Evolutionary conservation across 345 rosid species (phyloP), one percentile per base, ranked within the genome.

Genomic region (Eucalyptus pauciflora): DNA sequence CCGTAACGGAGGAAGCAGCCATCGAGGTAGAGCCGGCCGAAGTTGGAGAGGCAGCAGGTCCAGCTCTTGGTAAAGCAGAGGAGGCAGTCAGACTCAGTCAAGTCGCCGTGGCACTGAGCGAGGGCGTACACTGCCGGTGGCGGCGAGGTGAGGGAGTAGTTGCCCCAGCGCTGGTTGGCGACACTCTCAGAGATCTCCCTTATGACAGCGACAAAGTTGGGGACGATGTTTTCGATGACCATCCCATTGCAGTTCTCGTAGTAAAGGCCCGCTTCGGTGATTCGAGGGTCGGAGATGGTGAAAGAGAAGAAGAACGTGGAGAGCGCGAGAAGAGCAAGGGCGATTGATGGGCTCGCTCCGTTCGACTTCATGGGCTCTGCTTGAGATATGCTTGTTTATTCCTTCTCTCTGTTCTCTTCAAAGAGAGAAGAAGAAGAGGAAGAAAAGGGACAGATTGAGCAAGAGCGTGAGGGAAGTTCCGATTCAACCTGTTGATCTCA

Each of bases 1-100:
- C 90, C 89, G 87, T 93, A 91, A 33, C 98, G 94, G 50, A 95
- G 89, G 91, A 96, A 96, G 90, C 98, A 97, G 33, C 91, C 94
- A 24, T 94, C 97, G 16, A 91, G 93, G 88, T 91, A 94, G 60
- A 95, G 88, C 27, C 96, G 93, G 91, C 98, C 52, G 90, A 90
- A 48, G 37, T 88, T 33, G 89, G 92, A 90, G 18, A 91, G 89
- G 87, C 96, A 94, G 11, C 87, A 45, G 12, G 86, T 60, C 88
- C 89, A 89, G 88, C 89, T 88, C 50, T 91, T 87, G 88, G 89
- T 80, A 76, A 91, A 92, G 89, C 97, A 95, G 79, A 45, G 90
- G 4, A 89, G 90, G 88, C 96, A 95, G 48, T 92, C 91, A 7
- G 91, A 29, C 51, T 29, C 85, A 3, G 93, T 88, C 85, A 95